A percentile compares a stretch with the other conserved stretches of the same genome.
These are phyloP conservation scores for Protostelium mycophagum DNA, from an alignment of 78 protist species.

Conservation along the genomic window DNA sequence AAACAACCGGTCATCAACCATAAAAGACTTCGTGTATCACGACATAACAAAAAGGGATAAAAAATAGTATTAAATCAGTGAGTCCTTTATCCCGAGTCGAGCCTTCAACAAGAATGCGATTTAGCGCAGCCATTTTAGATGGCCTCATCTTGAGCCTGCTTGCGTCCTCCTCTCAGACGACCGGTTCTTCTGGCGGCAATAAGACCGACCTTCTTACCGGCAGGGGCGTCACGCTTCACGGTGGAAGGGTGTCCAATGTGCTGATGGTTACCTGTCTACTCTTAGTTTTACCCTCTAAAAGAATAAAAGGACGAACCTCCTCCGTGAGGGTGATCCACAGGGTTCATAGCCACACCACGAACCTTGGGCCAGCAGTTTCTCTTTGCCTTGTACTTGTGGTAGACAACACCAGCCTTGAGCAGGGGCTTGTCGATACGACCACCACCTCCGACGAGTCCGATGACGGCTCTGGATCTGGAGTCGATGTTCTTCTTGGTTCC, in stretches of 20 bases:
- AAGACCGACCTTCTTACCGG: slow-evolving; percentile 99
- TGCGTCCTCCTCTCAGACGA: slow-evolving; percentile 70
- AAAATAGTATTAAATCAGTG: no score
- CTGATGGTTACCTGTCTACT: slow-evolving; percentile 99
- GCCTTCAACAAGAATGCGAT: no score
- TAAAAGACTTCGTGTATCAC: no score
- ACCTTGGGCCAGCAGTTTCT: slow-evolving; percentile 99
- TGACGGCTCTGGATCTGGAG: slow-evolving; percentile 90
- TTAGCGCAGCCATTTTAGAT: no score
- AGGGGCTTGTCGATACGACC: slow-evolving; percentile 99
- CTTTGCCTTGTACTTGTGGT: slow-evolving; percentile 96
- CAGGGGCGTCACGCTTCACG: slow-evolving; percentile 79
- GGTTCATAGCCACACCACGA: slow-evolving; percentile 99
- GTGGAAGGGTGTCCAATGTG: slow-evolving; percentile 99
- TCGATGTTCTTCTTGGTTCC: slow-evolving; percentile 93
- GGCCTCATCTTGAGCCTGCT: not conserved
- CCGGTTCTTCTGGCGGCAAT: slow-evolving; percentile 99
- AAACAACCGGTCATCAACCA: no score
- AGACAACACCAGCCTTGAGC: slow-evolving; percentile 98
- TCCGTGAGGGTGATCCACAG: slow-evolving; percentile 78
- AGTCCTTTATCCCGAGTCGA: no score
- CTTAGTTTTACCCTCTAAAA: slow-evolving; percentile 4
- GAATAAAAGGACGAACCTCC: no score
- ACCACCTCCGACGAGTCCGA: slow-evolving; percentile 99
- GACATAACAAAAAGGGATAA: no score